Evolutionary conservation across 257 asterid genomes (phyloP).

Genomic region (Nyctanthes arbortristis): DNA sequence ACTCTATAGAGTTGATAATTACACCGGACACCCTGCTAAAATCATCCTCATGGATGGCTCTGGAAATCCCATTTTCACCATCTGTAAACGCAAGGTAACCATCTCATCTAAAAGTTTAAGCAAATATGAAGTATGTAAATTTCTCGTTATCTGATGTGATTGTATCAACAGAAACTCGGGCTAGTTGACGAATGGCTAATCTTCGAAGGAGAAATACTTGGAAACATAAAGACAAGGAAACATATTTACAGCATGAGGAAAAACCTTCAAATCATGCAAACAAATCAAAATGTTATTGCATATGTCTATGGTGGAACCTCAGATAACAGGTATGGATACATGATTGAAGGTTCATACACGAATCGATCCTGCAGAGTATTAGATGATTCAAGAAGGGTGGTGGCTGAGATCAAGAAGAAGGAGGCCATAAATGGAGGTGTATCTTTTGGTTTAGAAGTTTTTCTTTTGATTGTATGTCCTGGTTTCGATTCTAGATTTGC

Average conservation of each 20-base stretch:
- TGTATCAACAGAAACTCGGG: slow-evolving; percentile 53
- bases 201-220: slow-evolving; percentile 67
- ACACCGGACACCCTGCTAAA: slow-evolving; percentile 41
- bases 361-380: slow-evolving; percentile 61
- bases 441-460: slow-evolving; percentile 60
- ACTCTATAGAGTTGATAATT: slow-evolving; percentile 71
- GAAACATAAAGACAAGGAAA: slow-evolving; percentile 27
- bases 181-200: slow-evolving; percentile 61
- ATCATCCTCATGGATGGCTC: slow-evolving; percentile 72
- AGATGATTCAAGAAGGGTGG: slow-evolving; percentile 54
- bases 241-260: slow-evolving; percentile 55
- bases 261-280: slow-evolving; percentile 29
- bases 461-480: slow-evolving; percentile 35
- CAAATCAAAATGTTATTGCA: slow-evolving; percentile 46
- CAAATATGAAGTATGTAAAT: too few relatives aligned
- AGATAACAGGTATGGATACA: slow-evolving; percentile 37
- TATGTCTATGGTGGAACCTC: slow-evolving; percentile 43
- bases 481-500: slow-evolving; percentile 41
- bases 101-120: too few relatives aligned
- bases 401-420: slow-evolving; percentile 74
- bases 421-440: slow-evolving; percentile 46
- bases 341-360: slow-evolving; percentile 62
- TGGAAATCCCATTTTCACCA: slow-evolving; percentile 62
- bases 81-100: slow-evolving; percentile 67
- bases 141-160: background rate